Evolutionary conservation across 257 asterid genomes (phyloP).

Genomic region (Mentha longifolia): DNA sequence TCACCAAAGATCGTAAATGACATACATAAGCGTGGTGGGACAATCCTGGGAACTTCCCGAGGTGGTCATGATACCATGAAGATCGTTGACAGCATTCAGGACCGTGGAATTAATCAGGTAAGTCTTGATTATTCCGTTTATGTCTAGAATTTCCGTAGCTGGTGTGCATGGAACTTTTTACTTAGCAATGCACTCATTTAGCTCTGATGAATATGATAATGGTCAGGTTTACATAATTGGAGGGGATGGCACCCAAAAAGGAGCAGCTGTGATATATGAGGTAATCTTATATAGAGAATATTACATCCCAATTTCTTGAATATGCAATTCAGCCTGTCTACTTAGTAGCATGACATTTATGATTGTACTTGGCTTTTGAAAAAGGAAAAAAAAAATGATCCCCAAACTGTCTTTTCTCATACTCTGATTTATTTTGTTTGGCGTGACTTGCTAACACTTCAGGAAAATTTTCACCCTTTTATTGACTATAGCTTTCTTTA

Average conservation of each 20-base stretch:
- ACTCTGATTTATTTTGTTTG: neutral
- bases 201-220: slow-evolving; percentile 37
- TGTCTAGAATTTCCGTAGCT: slow-evolving; percentile 13
- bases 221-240: slow-evolving; percentile 91
- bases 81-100: slow-evolving; percentile 94
- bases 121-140: slow-evolving; percentile 24
- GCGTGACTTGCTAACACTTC: slow-evolving; percentile 5
- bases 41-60: slow-evolving; percentile 89
- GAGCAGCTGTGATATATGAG: slow-evolving; percentile 87
- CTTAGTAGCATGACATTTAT: slow-evolving; percentile 5
- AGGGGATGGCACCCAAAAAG: slow-evolving; percentile 94
- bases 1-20: slow-evolving; percentile 66
- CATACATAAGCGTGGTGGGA: slow-evolving; percentile 97
- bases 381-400: neutral
- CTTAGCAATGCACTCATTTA: slow-evolving; percentile 28
- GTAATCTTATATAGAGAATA: slow-evolving; percentile 39
- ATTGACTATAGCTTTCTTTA: neutral
- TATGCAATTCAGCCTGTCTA: neutral
- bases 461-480: neutral
- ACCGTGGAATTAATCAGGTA: slow-evolving; percentile 93
- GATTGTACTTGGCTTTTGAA: slow-evolving; percentile 1
- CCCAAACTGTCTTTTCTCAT: slow-evolving; percentile 22
- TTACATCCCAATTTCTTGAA: slow-evolving; percentile 2
- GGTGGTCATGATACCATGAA: slow-evolving; percentile 92
- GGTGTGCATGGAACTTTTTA: slow-evolving; percentile 19